Evolutionary conservation across 2,329 filamentous ascomycete genomes (phyloP), one percentile per base, ranked within the genome.

Genomic region (Nothomitra cinnamomea): DNA sequence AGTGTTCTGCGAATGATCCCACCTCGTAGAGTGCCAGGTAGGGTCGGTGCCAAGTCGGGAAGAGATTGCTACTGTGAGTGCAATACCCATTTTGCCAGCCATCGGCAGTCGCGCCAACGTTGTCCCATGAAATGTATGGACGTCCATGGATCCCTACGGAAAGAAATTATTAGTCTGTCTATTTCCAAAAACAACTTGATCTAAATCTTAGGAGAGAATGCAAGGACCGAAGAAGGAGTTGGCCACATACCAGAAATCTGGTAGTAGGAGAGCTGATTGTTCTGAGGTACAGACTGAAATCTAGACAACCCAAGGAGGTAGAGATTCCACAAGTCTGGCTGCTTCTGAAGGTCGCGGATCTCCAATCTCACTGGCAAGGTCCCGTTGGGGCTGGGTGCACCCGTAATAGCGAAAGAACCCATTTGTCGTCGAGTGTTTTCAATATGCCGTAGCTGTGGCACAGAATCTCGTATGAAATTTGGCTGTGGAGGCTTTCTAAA

Each of bases 1-100:
- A 5, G 12, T 22, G 13, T 25, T 12, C 10, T 48, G 15, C 2
- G 21, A 13, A 35, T 10, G 22, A 38, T 38, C n/a, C 50, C 59
- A 77, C 76, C 67, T 83, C 73, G 57, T 70, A 79, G 8, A 83
- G 66, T 8, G 77, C 71, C 54, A 92, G 70, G 65, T 90, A 94
- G 1, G 86, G 84, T 51, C 87, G 78, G 71, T 94, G 87, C 87
- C 87, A 94, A 40, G 81, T 76, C 40, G 83, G 78, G 63, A 94
- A 92, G 15, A 92, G 69, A 41, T 82, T 78, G 1, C 83, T 85
- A 22, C 74, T 77, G 66, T 94, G 87, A 13, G 78, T 78, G 64
- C 87, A 94, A 64, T 88, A 94, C 51, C 86, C 87, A 15, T 75
- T 71, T 40, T 72, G 68, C 54, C 73, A 70, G 55, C 75, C 77